A percentile compares a stretch with the other conserved stretches of the same genome.
Conservation (phyloP, 2,329 filamentous ascomycete genomes). For the Diaporthe batatas region DNA sequence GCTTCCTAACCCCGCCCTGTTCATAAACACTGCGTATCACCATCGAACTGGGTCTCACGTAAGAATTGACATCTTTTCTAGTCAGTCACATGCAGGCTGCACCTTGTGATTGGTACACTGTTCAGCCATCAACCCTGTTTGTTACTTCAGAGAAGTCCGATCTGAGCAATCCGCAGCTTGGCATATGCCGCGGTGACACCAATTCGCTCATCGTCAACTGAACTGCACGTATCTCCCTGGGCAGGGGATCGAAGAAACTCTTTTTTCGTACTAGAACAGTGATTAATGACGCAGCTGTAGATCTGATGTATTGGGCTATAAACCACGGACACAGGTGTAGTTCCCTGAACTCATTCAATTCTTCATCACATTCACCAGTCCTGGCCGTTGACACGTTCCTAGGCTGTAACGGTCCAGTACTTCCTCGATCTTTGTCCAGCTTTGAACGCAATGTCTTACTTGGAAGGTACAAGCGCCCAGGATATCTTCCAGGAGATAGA, state of each 20-base stretch:
- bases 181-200: background rate
- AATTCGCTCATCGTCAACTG: background rate
- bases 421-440: no score
- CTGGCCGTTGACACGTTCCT: background rate
- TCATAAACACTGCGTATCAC: background rate
- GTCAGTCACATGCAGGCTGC: background rate
- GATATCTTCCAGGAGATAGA: constrained; percentile 3
- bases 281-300: background rate
- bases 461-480: background rate
- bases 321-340: no score
- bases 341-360: background rate
- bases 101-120: background rate
- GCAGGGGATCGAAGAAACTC: background rate
- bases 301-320: background rate
- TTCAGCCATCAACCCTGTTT: background rate
- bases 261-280: background rate
- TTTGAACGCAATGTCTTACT: background rate
- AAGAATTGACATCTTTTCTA: background rate
- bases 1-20: background rate
- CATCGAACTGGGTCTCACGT: background rate
- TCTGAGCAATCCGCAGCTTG: constrained; percentile 4
- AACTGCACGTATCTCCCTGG: no score
- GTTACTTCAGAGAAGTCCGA: background rate
- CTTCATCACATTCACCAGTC: background rate
- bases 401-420: background rate